These are phyloP conservation scores for Fusarium brachygibbosum DNA, from an alignment of 2,329 filamentous ascomycete species.

Conservation along the genomic window DNA sequence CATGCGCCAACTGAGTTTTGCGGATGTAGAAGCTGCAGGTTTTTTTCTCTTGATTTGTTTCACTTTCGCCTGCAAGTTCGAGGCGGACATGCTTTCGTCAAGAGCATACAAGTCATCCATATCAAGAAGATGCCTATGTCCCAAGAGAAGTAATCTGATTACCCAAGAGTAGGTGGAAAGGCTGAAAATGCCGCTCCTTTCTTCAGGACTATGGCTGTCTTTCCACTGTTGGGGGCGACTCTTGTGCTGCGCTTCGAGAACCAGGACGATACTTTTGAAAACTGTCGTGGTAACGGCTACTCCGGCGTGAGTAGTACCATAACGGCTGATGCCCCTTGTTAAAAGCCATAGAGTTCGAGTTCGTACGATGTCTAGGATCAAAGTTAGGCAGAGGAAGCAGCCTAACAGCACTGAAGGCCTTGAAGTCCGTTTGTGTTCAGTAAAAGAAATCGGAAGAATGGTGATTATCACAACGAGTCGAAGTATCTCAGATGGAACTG, in stretches of 20 bases:
- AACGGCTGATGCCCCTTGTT: background rate
- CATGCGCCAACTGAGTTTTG: background rate
- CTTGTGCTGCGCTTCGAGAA: slow-evolving; percentile 13
- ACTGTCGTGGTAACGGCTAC: background rate
- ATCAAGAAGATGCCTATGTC: background rate
- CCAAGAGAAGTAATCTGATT: slow-evolving; percentile 41
- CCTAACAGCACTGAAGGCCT: slow-evolving; percentile 7
- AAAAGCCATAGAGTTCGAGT: slow-evolving; percentile 8
- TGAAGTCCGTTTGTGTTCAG: slow-evolving; percentile 1
- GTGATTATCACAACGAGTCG: background rate
- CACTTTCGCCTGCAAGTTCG: background rate
- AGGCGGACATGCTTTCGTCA: slow-evolving; percentile 1
- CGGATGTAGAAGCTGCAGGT: background rate
- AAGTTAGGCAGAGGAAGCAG: background rate
- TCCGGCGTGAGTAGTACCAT: background rate
- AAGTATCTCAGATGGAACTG: slow-evolving; percentile 4
- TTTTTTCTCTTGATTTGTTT: background rate
- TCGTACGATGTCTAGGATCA: slow-evolving; percentile 6
- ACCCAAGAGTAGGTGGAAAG: slow-evolving; percentile 49
- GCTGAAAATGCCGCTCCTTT: slow-evolving; percentile 46
- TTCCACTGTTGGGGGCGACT: background rate
- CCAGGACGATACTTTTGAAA: slow-evolving; percentile 1
- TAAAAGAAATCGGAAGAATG: background rate
- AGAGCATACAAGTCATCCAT: slow-evolving; percentile 10
- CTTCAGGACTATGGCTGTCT: slow-evolving; percentile 43